phyloP scores from a whole-genome alignment of 805 yeast species.

The Metschnikowia lunata region DNA sequence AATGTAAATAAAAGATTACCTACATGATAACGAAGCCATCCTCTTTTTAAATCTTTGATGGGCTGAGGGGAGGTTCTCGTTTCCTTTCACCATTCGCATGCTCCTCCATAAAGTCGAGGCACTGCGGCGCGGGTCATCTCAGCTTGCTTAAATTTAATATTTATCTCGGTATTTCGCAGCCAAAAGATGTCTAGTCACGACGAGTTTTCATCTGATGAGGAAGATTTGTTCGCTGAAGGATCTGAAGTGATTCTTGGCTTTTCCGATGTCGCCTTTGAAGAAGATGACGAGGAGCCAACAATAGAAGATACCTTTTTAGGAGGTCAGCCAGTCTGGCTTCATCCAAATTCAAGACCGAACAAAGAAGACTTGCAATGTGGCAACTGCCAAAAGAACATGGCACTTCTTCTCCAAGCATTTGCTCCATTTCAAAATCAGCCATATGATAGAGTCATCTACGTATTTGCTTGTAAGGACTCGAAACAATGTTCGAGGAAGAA shows the following conservation, averaged over 20 bases:
- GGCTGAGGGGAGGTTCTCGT: no score
- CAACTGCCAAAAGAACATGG: constrained; percentile 58
- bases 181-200: constrained; percentile 34
- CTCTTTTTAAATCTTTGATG: no score
- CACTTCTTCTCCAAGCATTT: constrained; percentile 71
- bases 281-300: constrained; percentile 33
- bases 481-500: constrained; percentile 57
- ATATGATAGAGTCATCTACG: constrained; percentile 78
- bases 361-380: constrained; percentile 55
- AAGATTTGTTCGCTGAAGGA: constrained; percentile 30
- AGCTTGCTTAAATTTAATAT: no score
- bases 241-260: constrained; percentile 54
- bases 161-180: no score
- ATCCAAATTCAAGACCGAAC: constrained; percentile 54
- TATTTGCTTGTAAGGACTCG: constrained; percentile 66
- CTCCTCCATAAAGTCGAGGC: no score
- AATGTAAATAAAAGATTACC: constrained; percentile 1
- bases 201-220: constrained; percentile 54
- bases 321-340: constrained; percentile 64
- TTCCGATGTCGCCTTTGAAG: constrained; percentile 54
- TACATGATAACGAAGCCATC: no score
- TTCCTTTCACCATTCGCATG: no score
- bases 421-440: constrained; percentile 69
- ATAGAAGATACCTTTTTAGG: constrained; percentile 78
- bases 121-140: no score